Evolutionary conservation across 2,329 filamentous ascomycete genomes (phyloP).

Genomic region (Decorospora gaudefroyi): DNA sequence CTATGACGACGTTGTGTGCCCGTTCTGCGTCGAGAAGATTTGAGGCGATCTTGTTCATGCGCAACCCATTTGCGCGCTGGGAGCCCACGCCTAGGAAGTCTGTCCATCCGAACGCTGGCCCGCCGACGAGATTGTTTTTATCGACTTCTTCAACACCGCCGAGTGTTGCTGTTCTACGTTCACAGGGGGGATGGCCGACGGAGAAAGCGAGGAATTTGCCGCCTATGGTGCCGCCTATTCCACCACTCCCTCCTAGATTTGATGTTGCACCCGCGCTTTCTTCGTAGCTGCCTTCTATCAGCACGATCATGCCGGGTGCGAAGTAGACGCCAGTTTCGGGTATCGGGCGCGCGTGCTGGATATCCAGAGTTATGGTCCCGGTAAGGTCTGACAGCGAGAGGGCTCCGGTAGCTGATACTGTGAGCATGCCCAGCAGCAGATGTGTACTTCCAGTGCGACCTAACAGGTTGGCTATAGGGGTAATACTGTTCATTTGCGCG

Average conservation of each 20-base stretch:
- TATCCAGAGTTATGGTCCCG: constrained; percentile 82
- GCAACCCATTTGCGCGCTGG: constrained; percentile 77
- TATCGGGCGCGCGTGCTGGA: constrained; percentile 78
- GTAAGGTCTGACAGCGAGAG: constrained; percentile 85
- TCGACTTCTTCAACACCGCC: constrained; percentile 63
- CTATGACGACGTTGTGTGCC: constrained; percentile 67
- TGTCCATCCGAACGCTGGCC: constrained; percentile 80
- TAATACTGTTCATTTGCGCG: constrained; percentile 75
- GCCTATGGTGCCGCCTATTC: constrained; percentile 88
- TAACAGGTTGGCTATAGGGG: constrained; percentile 74
- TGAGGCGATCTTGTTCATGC: constrained; percentile 80
- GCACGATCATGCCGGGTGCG: constrained; percentile 90
- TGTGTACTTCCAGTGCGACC: constrained; percentile 84
- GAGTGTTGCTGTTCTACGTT: constrained; percentile 77
- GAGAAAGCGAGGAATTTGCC: constrained; percentile 90
- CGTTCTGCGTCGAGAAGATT: constrained; percentile 59
- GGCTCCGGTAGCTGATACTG: constrained; percentile 77
- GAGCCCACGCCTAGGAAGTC: constrained; percentile 93
- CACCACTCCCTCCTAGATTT: constrained; percentile 71
- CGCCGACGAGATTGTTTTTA: constrained; percentile 44
- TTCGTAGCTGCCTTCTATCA: constrained; percentile 95
- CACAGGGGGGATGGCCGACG: constrained; percentile 87
- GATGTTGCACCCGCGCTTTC: constrained; percentile 70
- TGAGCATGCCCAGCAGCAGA: constrained; percentile 82
- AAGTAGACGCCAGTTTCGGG: constrained; percentile 91